Base-by-base conservation (phyloP, 1,139 yeast genomes). In the Hanseniaspora sp. region DNA sequence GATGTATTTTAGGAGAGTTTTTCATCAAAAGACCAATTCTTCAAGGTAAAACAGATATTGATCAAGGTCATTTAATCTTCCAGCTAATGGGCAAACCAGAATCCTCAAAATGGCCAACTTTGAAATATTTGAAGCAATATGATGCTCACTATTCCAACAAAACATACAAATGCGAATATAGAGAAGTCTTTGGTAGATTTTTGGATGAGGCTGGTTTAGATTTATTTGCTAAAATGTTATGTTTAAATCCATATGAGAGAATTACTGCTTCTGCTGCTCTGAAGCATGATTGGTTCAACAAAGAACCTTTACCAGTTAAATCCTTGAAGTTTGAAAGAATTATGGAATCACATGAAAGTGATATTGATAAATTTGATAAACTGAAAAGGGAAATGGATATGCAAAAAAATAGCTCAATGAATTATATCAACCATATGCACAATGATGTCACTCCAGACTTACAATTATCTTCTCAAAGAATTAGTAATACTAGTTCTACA, bases 1-100 rank as follows among this genome's bases (percentile, higher is more conserved):
- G 98, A 1, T 94, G 98, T 70, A 95, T 94, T 0, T 82, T 94
- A 67, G 98, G 88, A 0, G 99, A 94, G 67, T 74, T 90, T 63
- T 92, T 86, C 69, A 79, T 80, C 42, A 77, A 80, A 56, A 79
- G 77, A 59, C 98, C 98, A 0, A 86, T 94, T 18, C 69, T 94
- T 52, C 88, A 80, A 49, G 99, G 98, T 0, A 74, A 77, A 56
- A 77, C 92, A 0, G 99, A 94, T 66, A 69, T 85, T n/a, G 95
- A 92, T 64, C 99, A 94, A 70, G 87, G 95, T 0, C 83, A 82
- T 62, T 71, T 79, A 35, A 84, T 92, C 8, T 92, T 92, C 66
- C 78, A 79, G 60, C 70, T 92, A 48, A 72, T 90, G 52, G 99
- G 99, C 0, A 76, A 90, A 0, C 96, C 98, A 0, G 75, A 75